phyloP scores from a whole-genome alignment of 2,329 filamentous ascomycete species.

The Claviceps digitariae region DNA sequence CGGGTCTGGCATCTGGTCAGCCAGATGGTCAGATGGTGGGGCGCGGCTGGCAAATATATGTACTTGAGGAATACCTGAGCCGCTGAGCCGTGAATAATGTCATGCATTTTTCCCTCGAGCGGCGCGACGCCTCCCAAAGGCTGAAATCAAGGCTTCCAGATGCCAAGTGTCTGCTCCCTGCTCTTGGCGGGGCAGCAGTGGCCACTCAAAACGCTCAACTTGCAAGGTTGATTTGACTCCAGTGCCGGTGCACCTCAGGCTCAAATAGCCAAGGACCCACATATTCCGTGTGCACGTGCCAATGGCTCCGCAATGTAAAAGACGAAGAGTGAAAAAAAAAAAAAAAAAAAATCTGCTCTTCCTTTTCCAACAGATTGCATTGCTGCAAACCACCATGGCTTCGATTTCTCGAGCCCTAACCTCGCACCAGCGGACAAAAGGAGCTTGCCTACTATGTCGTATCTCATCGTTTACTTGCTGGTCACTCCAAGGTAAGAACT shows the following conservation, averaged over 20 bases:
- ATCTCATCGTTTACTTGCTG: background rate
- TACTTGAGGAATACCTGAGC: background rate
- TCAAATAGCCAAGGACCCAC: background rate
- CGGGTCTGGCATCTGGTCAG: background rate
- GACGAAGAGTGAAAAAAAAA: background rate
- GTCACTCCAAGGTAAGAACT: background rate
- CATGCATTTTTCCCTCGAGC: background rate
- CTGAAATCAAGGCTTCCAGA: too few relatives aligned
- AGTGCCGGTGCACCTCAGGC: background rate
- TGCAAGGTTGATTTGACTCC: too few relatives aligned
- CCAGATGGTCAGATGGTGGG: conserved; percentile 2
- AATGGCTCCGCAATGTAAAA: background rate
- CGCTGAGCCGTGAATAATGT: too few relatives aligned
- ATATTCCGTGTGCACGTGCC: conserved; percentile 1
- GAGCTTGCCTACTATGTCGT: background rate
- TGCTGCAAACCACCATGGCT: background rate
- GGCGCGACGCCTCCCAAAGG: too few relatives aligned
- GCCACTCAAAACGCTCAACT: too few relatives aligned
- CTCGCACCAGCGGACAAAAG: background rate
- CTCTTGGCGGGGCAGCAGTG: too few relatives aligned
- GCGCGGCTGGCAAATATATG: conserved; percentile 1
- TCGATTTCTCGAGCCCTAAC: background rate
- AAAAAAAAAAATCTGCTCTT: background rate
- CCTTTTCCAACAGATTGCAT: background rate
- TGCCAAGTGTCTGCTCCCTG: too few relatives aligned